Conservation (phyloP, 805 yeast genomes). For the Pichia manshurica region DNA sequence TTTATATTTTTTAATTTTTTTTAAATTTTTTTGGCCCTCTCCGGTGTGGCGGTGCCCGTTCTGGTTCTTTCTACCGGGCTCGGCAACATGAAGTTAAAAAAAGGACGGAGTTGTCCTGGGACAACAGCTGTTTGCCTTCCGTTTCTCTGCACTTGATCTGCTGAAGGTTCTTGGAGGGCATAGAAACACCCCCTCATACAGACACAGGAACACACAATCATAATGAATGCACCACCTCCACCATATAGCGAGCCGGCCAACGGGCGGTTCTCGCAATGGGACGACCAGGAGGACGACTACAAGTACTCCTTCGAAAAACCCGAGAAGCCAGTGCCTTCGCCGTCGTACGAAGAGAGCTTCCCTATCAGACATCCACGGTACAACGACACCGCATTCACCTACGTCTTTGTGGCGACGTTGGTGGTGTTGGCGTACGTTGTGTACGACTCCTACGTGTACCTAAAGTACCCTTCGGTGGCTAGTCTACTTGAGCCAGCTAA, state of each 20-base stretch:
- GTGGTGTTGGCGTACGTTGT: slow-evolving; percentile 14
- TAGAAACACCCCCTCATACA: no score
- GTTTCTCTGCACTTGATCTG: no score
- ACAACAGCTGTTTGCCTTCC: no score
- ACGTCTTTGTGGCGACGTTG: slow-evolving; percentile 36
- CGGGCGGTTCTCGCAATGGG: slow-evolving; percentile 2
- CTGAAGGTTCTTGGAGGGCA: no score
- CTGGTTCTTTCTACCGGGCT: no score
- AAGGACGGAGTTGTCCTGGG: no score
- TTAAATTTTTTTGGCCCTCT: no score
- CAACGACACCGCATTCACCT: slow-evolving; percentile 68
- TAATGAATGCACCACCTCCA: slow-evolving; percentile 5
- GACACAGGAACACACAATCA: no score
- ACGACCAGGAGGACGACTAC: slow-evolving; percentile 21
- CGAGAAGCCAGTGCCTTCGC: slow-evolving; percentile 25
- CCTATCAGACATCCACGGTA: slow-evolving; percentile 54
- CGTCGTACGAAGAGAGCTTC: slow-evolving; percentile 62
- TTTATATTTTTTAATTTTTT: no score
- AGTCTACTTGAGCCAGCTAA: neutral
- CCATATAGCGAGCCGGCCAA: slow-evolving; percentile 7
- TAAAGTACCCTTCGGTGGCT: slow-evolving; percentile 3
- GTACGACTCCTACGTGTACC: slow-evolving; percentile 12
- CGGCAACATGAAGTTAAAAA: no score
- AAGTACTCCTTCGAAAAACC: slow-evolving; percentile 30
- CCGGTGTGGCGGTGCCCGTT: no score